Percentiles rank a stretch among this genome's conserved stretches.
These are phyloP conservation scores for Polyporus arcularius DNA, from an alignment of 768 basidiomycete species.

Conservation along the genomic window DNA sequence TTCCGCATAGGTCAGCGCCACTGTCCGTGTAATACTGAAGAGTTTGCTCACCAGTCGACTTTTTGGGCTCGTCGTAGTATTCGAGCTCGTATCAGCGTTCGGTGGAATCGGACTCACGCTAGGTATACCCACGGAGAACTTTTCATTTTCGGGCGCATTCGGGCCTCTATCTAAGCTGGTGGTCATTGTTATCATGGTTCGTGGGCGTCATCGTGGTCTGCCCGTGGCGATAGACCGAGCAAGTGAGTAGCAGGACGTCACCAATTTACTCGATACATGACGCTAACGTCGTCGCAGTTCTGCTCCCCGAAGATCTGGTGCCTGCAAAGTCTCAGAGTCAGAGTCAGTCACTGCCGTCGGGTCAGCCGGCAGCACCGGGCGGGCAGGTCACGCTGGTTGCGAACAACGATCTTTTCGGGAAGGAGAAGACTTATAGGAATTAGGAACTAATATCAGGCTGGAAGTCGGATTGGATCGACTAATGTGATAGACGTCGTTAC, in stretches of 20 bases:
- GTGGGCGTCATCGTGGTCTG: slow-evolving; percentile 71
- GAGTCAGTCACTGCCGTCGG: background rate
- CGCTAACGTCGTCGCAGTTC: slow-evolving; percentile 4
- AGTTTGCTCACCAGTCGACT: background rate
- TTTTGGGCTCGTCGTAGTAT: slow-evolving; percentile 32
- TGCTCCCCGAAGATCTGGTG: slow-evolving; percentile 21
- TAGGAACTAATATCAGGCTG: no score
- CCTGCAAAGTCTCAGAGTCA: background rate
- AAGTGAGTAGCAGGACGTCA: slow-evolving; percentile 35
- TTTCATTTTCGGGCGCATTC: slow-evolving; percentile 63
- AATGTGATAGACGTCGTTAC: no score
- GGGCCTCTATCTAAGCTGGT: slow-evolving; percentile 70
- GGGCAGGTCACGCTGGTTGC: no score
- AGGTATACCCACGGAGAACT: slow-evolving; percentile 61
- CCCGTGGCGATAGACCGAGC: slow-evolving; percentile 71
- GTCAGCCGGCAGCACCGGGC: background rate
- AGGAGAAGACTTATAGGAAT: no score
- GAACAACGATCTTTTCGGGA: no score
- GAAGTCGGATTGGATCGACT: no score
- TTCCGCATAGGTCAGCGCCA: slow-evolving; percentile 38
- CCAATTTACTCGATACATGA: background rate
- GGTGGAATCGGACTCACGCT: slow-evolving; percentile 71
- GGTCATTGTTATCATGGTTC: slow-evolving; percentile 74
- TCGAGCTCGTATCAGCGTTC: slow-evolving; percentile 69
- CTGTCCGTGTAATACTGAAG: background rate